Evolutionary conservation across 352 stramenopile genomes (phyloP), one percentile per base, ranked within the genome.

Genomic region (Globisporangium cystogenes): DNA sequence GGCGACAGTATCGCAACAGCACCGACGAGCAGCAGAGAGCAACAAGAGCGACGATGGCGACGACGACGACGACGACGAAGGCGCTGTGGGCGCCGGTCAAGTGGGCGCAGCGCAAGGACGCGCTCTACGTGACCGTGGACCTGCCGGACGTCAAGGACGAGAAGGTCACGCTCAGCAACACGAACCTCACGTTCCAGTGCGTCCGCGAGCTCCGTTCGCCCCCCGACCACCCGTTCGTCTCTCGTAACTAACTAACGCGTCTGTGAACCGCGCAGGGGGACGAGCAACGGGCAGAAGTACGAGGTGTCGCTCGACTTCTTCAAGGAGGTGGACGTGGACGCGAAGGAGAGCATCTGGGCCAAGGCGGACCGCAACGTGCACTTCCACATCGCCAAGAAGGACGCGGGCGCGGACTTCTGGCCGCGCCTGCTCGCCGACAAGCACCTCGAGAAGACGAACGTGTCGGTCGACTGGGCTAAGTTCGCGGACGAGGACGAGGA

Each of bases 401-500:
- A 96, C 57, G 90, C 93, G 65, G 79, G 90, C 52, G 93, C 86
- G 29, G 92, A 96, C 44, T 98, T 98, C 58, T 99, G 96, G 96
- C 94, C 96, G 37, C 85, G 93, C 51, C 73, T 99, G 60, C 73
- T 98, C 48, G 82, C 96, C 59, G 94, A 99, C 77, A 99, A 99
- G 83, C 62, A 78, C 49, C 65, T 98, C 51, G 92, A 98, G 70
- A 98, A 98, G 81, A 98, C 96, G 65, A 96, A 97, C 63, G 92
- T 98, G 11, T 94, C 93, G 66, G 85, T 97, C 64, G 95, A 98
- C 74, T 98, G 95, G 95, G 85, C 92, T 82, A 95, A 96, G 67
- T 98, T 97, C 67, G 91, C 98, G 39, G 95, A 98, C 66, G 94
- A 98, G 69, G 95, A 98, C 67, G 95, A 98, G 42, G 92, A 98